Evolutionary conservation across 192 early-diverging fungal genomes (phyloP), one percentile per base, ranked within the genome.

Genomic region (Coemansia sp.): DNA sequence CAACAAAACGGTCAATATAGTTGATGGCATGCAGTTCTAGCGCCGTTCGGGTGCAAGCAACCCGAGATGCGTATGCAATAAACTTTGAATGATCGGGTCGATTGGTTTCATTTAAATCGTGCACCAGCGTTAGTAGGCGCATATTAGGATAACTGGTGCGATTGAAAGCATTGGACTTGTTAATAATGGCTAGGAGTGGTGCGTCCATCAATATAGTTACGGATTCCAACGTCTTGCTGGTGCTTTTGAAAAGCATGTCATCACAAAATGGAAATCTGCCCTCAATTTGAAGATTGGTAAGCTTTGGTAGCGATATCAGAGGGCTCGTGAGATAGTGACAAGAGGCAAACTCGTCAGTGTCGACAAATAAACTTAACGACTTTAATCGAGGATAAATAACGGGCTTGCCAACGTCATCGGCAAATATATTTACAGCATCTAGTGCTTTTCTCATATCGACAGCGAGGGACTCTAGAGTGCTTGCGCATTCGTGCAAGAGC

Each of bases 161-260:
- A 18, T 62, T 39, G 20, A 62, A 40, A 5, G 20, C 61, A 62
- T 41, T 41, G 61, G 34, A 62, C 38, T 62, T 62, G 36, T 7
- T 22, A 11, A 62, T 20, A 40, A 41, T 62, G 7, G 34, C 11
- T 10, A 41, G 12, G 0, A 62, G 38, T 9, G n/a, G 22, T 18
- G 12, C 2, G 3, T 40, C 31, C 61, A 62, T 40, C 0, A 38
- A 40, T 41, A 62, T n/a, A 24, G 34, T 36, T 5, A 62, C 61
- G 7, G 9, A 39, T 18, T 62, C 61, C 16, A 62, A 20, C 2
- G 61, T 62, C n/a, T 22, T 24, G 10, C 61, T 62, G 10, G 61
- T 24, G 61, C 61, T 40, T 9, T 13, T 62, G 38, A 62, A 40
- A 8, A 62, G 36, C 38, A 16, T 38, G 13, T 62, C 61, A 41